Evolutionary conservation across 352 stramenopile species (phyloP).

Genomic region (Achlya hypogyna): DNA sequence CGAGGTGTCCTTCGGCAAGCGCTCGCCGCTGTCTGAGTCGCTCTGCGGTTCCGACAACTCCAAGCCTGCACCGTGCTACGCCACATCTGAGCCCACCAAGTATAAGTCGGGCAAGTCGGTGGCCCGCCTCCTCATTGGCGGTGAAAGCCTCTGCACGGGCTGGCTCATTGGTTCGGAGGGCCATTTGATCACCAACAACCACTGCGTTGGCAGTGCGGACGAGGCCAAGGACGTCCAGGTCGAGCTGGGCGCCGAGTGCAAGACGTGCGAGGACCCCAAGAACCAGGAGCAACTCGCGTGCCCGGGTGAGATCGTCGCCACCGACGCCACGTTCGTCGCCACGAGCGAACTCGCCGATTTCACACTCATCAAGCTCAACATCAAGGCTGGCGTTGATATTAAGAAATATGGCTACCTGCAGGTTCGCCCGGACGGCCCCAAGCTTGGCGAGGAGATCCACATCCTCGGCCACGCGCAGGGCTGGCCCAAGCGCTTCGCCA

Average conservation of each 20-base stretch:
- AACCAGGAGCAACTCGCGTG: slow-evolving; percentile 33
- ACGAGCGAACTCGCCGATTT: slow-evolving; percentile 45
- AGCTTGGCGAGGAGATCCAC: slow-evolving; percentile 26
- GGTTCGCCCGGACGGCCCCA: slow-evolving; percentile 19
- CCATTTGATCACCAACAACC: slow-evolving; percentile 62
- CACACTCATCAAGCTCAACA: slow-evolving; percentile 37
- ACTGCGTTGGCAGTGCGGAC: slow-evolving; percentile 33
- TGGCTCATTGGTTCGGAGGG: slow-evolving; percentile 53
- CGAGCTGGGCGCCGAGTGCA: slow-evolving; percentile 45
- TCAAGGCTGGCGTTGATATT: slow-evolving; percentile 21
- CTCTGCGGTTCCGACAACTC: slow-evolving; percentile 2
- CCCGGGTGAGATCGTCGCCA: slow-evolving; percentile 26
- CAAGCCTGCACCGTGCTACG: neutral
- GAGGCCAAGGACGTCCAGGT: slow-evolving; percentile 30
- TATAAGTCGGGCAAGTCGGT: slow-evolving; percentile 33
- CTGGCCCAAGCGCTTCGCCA: slow-evolving; percentile 24
- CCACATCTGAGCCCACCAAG: neutral
- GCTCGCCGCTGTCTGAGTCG: neutral
- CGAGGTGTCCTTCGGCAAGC: neutral
- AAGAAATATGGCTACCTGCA: slow-evolving; percentile 25
- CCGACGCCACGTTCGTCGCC: slow-evolving; percentile 30
- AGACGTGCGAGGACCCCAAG: slow-evolving; percentile 13
- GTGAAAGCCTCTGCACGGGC: slow-evolving; percentile 29
- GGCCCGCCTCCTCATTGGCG: slow-evolving; percentile 41
- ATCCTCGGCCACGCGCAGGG: slow-evolving; percentile 22